Conservation (phyloP, 2,329 filamentous ascomycete species). For the Septoria linicola region DNA sequence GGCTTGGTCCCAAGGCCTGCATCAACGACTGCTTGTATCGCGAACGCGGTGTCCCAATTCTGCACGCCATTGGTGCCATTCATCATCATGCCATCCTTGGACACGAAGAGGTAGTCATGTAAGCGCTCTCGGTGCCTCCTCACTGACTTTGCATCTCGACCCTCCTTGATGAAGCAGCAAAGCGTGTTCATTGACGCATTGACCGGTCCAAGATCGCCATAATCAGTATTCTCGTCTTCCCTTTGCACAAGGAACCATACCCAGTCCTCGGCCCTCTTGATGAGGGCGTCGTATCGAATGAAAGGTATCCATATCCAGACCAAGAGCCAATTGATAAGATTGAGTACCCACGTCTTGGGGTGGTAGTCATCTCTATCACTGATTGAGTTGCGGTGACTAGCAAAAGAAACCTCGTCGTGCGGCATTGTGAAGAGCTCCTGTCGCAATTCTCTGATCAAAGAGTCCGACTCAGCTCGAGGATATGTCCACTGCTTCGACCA, state of each 20-base stretch:
- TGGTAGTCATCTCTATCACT: slow-evolving; percentile 82
- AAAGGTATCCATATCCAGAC: slow-evolving; percentile 79
- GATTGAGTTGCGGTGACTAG: slow-evolving; percentile 77
- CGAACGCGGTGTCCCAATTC: slow-evolving; percentile 91
- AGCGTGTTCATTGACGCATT: slow-evolving; percentile 90
- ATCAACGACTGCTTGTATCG: slow-evolving; percentile 77
- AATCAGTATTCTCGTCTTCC: slow-evolving; percentile 92
- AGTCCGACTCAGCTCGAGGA: slow-evolving; percentile 60
- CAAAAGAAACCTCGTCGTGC: slow-evolving; percentile 76
- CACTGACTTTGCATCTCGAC: slow-evolving; percentile 69
- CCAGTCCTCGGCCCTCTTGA: slow-evolving; percentile 74
- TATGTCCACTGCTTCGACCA: slow-evolving; percentile 81
- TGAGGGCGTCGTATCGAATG: slow-evolving; percentile 65
- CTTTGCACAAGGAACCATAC: slow-evolving; percentile 79
- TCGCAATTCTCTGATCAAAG: slow-evolving; percentile 68
- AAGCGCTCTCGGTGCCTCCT: slow-evolving; percentile 76
- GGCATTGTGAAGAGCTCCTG: slow-evolving; percentile 80
- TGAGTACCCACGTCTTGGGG: slow-evolving; percentile 82
- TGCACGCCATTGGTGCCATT: slow-evolving; percentile 99
- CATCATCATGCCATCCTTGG: slow-evolving; percentile 85
- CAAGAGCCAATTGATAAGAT: slow-evolving; percentile 73
- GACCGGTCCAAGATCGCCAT: slow-evolving; percentile 80
- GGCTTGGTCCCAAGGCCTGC: slow-evolving; percentile 74
- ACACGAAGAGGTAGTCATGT: slow-evolving; percentile 88
- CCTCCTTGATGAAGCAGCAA: slow-evolving; percentile 79